phyloP scores from a whole-genome alignment of 2,329 filamentous ascomycete species.

The Coniochaeta hoffmannii region DNA sequence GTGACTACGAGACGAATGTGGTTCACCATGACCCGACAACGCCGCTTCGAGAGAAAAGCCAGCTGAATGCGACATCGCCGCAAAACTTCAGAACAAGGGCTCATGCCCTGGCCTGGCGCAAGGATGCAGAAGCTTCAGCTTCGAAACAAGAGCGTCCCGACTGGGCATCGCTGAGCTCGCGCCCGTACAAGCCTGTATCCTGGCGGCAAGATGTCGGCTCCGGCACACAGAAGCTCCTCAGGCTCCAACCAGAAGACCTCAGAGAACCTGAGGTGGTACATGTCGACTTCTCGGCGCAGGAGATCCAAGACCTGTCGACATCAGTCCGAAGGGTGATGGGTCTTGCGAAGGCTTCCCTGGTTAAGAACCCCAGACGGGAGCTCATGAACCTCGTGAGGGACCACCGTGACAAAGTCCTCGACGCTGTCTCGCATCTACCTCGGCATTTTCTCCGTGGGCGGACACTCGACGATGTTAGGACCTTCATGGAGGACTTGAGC shows the following conservation, averaged over 20 bases:
- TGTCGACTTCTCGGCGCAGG: constrained; percentile 36
- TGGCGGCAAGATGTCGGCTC: constrained; percentile 12
- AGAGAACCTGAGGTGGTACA: constrained; percentile 24
- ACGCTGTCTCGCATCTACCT: neutral
- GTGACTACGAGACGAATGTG: neutral
- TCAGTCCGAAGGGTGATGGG: constrained; percentile 9
- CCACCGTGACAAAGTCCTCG: neutral
- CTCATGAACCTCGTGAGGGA: constrained; percentile 8
- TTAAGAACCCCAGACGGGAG: neutral
- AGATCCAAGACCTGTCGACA: constrained; percentile 22
- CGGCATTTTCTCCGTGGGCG: constrained; percentile 11
- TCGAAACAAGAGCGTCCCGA: neutral
- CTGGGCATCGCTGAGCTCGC: constrained; percentile 9
- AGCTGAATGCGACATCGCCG: constrained; percentile 1
- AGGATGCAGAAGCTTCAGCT: neutral
- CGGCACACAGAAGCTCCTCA: constrained; percentile 9
- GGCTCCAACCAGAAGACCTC: constrained; percentile 4
- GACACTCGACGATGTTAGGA: constrained; percentile 23
- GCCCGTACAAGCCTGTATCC: constrained; percentile 16
- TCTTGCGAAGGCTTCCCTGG: constrained; percentile 1
- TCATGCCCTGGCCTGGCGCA: constrained; percentile 13
- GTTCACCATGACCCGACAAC: neutral
- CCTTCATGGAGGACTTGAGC: constrained; percentile 28
- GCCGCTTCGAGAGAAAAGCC: neutral
- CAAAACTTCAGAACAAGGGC: constrained; percentile 12